A percentile compares a stretch with the other conserved stretches of the same genome.
These are phyloP conservation scores for Kwoniella botswanensis DNA, from an alignment of 768 basidiomycete species.

Conservation along the genomic window DNA sequence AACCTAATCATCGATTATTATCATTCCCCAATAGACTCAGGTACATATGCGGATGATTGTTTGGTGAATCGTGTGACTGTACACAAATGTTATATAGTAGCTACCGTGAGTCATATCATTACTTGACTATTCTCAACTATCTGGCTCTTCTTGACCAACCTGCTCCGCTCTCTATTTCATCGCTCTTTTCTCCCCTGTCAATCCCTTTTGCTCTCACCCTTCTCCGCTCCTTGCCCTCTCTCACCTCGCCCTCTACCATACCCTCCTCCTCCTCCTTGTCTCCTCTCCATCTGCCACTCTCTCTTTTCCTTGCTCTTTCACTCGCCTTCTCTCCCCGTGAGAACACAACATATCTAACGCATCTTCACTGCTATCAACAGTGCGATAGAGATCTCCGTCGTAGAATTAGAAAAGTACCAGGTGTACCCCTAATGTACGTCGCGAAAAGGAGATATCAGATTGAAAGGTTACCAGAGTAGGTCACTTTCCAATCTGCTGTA, in stretches of 20 bases:
- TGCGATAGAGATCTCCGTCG: slow-evolving; percentile 94
- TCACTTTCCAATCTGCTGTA: background rate
- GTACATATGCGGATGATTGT: slow-evolving; percentile 99
- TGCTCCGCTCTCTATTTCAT: too few relatives aligned
- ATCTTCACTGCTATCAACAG: slow-evolving; percentile 13
- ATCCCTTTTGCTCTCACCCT: background rate
- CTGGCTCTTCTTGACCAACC: too few relatives aligned
- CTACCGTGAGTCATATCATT: slow-evolving; percentile 64
- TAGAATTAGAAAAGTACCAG: slow-evolving; percentile 78
- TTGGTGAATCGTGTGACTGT: slow-evolving; percentile 93
- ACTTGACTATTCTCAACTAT: too few relatives aligned
- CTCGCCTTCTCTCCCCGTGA: background rate
- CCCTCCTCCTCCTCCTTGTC: too few relatives aligned
- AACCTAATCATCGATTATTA: too few relatives aligned
- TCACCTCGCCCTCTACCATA: too few relatives aligned
- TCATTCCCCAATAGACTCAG: slow-evolving; percentile 63
- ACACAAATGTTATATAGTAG: slow-evolving; percentile 95
- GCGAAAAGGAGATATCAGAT: slow-evolving; percentile 89
- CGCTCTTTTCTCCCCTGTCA: background rate
- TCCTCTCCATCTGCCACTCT: too few relatives aligned
- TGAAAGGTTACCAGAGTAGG: slow-evolving; percentile 82
- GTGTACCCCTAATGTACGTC: slow-evolving; percentile 97
- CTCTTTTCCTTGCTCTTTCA: too few relatives aligned
- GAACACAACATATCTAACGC: too few relatives aligned
- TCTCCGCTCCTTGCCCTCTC: background rate